Percentiles rank a stretch among this genome's conserved stretches.
phyloP scores from a whole-genome alignment of 768 basidiomycete species.

The Lactarius sp. region DNA sequence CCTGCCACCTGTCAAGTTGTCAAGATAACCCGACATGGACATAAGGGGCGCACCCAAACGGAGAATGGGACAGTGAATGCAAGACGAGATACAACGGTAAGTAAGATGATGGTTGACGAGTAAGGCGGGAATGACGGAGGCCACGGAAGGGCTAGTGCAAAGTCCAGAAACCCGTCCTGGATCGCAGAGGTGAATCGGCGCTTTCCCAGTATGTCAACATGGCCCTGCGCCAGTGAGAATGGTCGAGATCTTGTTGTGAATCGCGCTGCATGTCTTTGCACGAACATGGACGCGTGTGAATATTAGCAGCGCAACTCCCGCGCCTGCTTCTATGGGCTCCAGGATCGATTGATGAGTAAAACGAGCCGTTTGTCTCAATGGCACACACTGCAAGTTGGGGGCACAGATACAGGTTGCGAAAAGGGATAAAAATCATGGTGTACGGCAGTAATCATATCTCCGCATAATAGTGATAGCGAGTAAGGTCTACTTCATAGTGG shows the following conservation, averaged over 20 bases:
- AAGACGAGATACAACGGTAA: constrained; percentile 57
- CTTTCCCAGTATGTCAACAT: background rate
- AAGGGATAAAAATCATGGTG: constrained; percentile 18
- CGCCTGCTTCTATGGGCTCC: background rate
- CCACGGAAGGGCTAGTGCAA: constrained; percentile 68
- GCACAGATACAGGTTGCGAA: constrained; percentile 23
- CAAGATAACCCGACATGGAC: background rate
- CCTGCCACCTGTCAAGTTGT: constrained; percentile 19
- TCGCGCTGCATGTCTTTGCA: constrained; percentile 1
- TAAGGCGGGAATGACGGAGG: constrained; percentile 66
- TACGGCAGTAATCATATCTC: constrained; percentile 26
- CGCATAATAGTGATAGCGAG: constrained; percentile 20
- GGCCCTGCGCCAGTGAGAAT: background rate
- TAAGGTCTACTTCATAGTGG: constrained; percentile 23
- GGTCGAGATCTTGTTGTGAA: constrained; percentile 1
- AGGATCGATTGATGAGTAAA: background rate
- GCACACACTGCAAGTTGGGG: background rate
- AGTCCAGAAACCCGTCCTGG: constrained; percentile 67
- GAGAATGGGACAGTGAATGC: constrained; percentile 61
- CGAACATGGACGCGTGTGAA: constrained; percentile 19
- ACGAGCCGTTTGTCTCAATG: background rate
- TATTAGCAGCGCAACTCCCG: too few species aligned
- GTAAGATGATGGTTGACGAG: constrained; percentile 67
- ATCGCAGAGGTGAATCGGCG: constrained; percentile 30
- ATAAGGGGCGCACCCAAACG: constrained; percentile 57